A percentile compares a stretch with the other conserved stretches of the same genome.
These are phyloP conservation scores for Ophiostoma ulmi DNA, from an alignment of 2,329 filamentous ascomycete species.

Conservation along the genomic window DNA sequence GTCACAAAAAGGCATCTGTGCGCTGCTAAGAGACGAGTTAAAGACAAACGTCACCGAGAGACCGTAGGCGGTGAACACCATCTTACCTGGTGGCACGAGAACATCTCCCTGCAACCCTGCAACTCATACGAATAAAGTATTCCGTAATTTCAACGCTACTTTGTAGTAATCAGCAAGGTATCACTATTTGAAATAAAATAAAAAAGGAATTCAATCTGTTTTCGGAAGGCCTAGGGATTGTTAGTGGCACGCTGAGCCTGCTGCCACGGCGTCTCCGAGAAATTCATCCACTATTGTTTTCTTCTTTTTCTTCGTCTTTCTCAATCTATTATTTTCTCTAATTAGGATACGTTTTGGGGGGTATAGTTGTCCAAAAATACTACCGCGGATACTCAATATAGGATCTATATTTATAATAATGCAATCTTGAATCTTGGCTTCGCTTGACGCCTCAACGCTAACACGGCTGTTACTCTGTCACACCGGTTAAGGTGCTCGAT, in stretches of 20 bases:
- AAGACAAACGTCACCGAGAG: neutral
- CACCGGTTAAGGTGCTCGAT: neutral
- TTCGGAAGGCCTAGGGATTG: neutral
- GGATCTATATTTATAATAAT: neutral
- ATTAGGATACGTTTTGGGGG: too few relatives aligned
- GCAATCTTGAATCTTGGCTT: neutral
- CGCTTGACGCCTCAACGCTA: slow-evolving; percentile 3
- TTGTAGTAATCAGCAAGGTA: neutral
- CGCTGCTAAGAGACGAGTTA: neutral
- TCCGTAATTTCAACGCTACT: neutral
- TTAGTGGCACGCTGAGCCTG: neutral
- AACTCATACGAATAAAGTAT: neutral
- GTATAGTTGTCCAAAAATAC: neutral
- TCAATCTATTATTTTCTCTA: neutral
- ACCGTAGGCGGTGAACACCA: neutral
- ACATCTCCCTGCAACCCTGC: neutral
- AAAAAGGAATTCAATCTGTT: neutral
- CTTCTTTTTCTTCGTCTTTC: neutral
- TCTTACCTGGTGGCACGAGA: neutral
- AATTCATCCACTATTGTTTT: neutral
- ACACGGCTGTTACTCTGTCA: slow-evolving; percentile 8
- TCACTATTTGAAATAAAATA: neutral
- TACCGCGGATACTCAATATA: neutral
- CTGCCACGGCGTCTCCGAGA: slow-evolving; percentile 16
- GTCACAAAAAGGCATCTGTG: neutral